phyloP scores from a whole-genome alignment of 495 filamentous ascomycete species.

The Aspergillus biplanus region DNA sequence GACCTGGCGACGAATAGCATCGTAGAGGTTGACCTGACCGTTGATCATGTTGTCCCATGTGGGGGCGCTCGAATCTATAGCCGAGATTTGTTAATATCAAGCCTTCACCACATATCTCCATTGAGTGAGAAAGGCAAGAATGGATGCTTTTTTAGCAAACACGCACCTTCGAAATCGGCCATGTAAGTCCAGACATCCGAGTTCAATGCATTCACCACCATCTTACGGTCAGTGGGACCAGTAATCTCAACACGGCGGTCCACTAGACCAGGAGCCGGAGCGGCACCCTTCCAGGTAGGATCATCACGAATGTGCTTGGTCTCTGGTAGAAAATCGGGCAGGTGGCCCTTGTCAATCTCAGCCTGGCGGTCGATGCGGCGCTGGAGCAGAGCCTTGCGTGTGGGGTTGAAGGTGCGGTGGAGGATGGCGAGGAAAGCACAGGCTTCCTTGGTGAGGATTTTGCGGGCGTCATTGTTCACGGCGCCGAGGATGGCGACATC shows the following conservation, averaged over 20 bases:
- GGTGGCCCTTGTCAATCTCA: slow-evolving; percentile 86
- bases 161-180: slow-evolving; percentile 94
- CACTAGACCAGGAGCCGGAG: slow-evolving; percentile 89
- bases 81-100: slow-evolving; percentile 2
- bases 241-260: slow-evolving; percentile 99
- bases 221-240: slow-evolving; percentile 96
- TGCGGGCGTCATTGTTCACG: slow-evolving; percentile 76
- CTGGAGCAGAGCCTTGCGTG: slow-evolving; percentile 86
- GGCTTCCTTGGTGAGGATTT: slow-evolving; percentile 90
- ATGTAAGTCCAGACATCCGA: slow-evolving; percentile 99
- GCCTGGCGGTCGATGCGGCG: slow-evolving; percentile 86
- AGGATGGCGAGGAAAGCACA: slow-evolving; percentile 92
- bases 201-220: slow-evolving; percentile 98
- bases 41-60: slow-evolving; percentile 99
- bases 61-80: slow-evolving; percentile 87
- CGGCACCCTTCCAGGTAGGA: slow-evolving; percentile 90
- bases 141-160: too few relatives aligned
- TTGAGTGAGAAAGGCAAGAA: not conserved
- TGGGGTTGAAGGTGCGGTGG: slow-evolving; percentile 90
- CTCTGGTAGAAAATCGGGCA: slow-evolving; percentile 97
- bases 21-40: slow-evolving; percentile 97
- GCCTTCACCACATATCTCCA: slow-evolving; percentile 15
- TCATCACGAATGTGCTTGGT: slow-evolving; percentile 95
- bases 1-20: slow-evolving; percentile 90
- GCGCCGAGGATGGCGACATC: slow-evolving; percentile 84